These are phyloP conservation scores for Rhodotorula glutinis DNA, from an alignment of 1,284 basidiomycete species.

Conservation along the genomic window DNA sequence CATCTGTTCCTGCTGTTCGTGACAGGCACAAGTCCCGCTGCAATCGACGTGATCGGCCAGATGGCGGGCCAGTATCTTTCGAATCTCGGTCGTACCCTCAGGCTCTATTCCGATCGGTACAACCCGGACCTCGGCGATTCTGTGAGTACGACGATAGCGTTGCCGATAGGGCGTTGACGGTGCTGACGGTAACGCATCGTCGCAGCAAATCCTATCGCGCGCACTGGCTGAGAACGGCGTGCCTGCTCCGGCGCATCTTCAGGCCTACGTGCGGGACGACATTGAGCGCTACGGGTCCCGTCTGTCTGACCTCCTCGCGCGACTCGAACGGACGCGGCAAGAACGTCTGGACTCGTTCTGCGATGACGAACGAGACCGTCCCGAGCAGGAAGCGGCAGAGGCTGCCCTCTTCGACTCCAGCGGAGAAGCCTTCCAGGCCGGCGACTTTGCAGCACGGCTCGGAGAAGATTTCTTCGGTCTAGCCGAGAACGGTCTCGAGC, in stretches of 20 bases:
- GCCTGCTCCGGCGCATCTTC: conserved; percentile 69
- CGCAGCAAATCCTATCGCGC: conserved; percentile 84
- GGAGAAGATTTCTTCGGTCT: conserved; percentile 94
- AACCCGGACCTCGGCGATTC: conserved; percentile 72
- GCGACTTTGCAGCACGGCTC: conserved; percentile 79
- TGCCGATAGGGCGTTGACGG: too few species aligned
- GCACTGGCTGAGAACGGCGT: conserved; percentile 82
- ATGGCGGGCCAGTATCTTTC: conserved; percentile 76
- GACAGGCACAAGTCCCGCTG: conserved; percentile 55
- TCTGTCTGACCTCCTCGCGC: conserved; percentile 76
- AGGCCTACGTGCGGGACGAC: conserved; percentile 84
- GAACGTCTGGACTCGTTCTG: conserved; percentile 60
- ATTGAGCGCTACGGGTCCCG: conserved; percentile 75
- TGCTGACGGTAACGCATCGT: neutral
- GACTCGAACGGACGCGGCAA: conserved; percentile 73
- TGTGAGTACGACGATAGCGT: conserved; percentile 53
- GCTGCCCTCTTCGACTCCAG: conserved; percentile 69
- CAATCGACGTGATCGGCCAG: conserved; percentile 75
- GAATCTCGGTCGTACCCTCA: conserved; percentile 81
- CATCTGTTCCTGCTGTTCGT: neutral
- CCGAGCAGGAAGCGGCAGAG: neutral
- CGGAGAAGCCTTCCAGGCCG: conserved; percentile 66
- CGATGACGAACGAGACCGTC: neutral
- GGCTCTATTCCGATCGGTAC: conserved; percentile 77
- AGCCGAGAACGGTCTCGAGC: conserved; percentile 80